Percentiles rank a stretch among this genome's conserved stretches.
Evolutionary conservation across 2,329 filamentous ascomycete species (phyloP).

Genomic region (Fusarium burgessii): DNA sequence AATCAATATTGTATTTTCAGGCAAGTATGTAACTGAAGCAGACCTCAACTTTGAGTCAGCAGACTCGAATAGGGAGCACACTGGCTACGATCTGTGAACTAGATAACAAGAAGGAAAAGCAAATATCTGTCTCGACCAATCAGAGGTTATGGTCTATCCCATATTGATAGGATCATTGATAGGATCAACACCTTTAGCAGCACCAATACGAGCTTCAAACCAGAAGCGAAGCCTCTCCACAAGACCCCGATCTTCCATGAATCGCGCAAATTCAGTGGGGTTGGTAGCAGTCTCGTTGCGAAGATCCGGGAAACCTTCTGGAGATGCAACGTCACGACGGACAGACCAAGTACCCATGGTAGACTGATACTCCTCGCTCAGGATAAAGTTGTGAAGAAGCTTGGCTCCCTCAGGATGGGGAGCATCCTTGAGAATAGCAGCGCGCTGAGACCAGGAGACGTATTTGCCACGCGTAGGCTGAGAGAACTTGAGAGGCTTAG

Average conservation of each 20-base stretch:
- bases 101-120: neutral
- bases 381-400: conserved; percentile 22
- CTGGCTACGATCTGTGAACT: neutral
- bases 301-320: conserved; percentile 4
- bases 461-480: conserved; percentile 56
- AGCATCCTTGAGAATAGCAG: conserved; percentile 53
- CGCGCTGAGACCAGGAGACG: conserved; percentile 62
- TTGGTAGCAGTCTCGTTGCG: conserved; percentile 21
- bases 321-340: conserved; percentile 5
- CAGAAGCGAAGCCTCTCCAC: conserved; percentile 30
- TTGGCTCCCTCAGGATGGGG: conserved; percentile 33
- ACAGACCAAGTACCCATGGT: conserved; percentile 13
- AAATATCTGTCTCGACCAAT: neutral
- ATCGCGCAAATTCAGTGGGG: conserved; percentile 14
- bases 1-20: too few relatives aligned
- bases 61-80: neutral
- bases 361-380: conserved; percentile 13
- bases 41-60: neutral
- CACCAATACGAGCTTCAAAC: conserved; percentile 25
- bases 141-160: neutral
- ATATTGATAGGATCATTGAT: neutral
- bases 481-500: conserved; percentile 40
- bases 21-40: neutral
- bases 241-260: conserved; percentile 6
- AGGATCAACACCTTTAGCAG: conserved; percentile 3